Percentiles rank a stretch among this genome's conserved stretches.
These are phyloP conservation scores for Clonostachys rhizophaga DNA, from an alignment of 2,329 filamentous ascomycete genomes.

Conservation along the genomic window DNA sequence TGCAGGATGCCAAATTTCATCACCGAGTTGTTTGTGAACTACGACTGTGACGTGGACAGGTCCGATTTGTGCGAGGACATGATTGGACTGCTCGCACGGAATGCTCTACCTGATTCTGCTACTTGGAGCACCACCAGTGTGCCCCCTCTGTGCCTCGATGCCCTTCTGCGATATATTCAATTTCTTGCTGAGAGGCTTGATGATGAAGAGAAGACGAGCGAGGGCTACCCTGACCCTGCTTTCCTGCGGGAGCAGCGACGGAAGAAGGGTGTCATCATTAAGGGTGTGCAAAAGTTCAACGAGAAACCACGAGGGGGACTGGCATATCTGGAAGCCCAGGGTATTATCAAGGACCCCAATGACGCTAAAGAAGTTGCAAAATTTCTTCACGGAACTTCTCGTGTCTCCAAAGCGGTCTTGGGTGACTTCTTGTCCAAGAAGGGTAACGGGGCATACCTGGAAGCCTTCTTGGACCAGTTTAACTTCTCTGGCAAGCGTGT, in stretches of 20 bases:
- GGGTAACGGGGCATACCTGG: slow-evolving; percentile 78
- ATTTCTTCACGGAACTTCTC: slow-evolving; percentile 82
- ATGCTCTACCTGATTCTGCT: slow-evolving; percentile 93
- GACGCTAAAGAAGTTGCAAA: slow-evolving; percentile 75
- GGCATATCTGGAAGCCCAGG: slow-evolving; percentile 77
- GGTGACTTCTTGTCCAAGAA: slow-evolving; percentile 93
- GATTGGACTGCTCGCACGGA: slow-evolving; percentile 85
- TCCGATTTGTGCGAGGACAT: slow-evolving; percentile 93
- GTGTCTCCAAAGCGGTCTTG: slow-evolving; percentile 84
- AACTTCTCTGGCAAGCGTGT: slow-evolving; percentile 83
- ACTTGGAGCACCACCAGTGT: slow-evolving; percentile 99
- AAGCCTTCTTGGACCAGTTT: slow-evolving; percentile 81
- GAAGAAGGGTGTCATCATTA: slow-evolving; percentile 84
- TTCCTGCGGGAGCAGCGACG: slow-evolving; percentile 66
- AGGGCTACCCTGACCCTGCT: slow-evolving; percentile 62
- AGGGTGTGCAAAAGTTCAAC: slow-evolving; percentile 87
- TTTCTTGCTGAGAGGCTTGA: slow-evolving; percentile 85
- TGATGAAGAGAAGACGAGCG: slow-evolving; percentile 56
- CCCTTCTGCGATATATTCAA: slow-evolving; percentile 84
- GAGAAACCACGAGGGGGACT: slow-evolving; percentile 89
- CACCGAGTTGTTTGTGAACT: slow-evolving; percentile 94
- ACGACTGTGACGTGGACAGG: slow-evolving; percentile 91
- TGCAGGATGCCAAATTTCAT: slow-evolving; percentile 92
- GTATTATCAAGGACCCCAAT: slow-evolving; percentile 73
- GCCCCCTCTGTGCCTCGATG: slow-evolving; percentile 88